Evolutionary conservation across 1,284 basidiomycete species (phyloP), one percentile per base, ranked within the genome.

Genomic region (Meira miltonrushii): DNA sequence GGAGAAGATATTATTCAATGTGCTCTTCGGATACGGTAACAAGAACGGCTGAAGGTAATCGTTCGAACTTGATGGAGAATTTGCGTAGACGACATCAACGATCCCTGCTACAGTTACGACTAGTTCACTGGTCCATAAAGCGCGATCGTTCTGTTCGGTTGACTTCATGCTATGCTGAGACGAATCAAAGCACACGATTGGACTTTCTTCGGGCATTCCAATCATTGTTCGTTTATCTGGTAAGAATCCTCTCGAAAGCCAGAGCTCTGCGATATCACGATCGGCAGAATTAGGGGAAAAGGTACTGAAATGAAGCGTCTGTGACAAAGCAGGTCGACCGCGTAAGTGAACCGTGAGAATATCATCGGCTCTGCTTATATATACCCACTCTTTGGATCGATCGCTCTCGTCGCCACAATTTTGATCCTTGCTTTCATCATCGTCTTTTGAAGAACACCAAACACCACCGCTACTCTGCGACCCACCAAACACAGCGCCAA

Each of bases 401-500:
- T 53, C 15, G 13, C 37, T n/a, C 7, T 48, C 46, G 23, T 48
- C 17, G 12, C 46, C 46, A 25, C 46, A 48, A n/a, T 48, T 23
- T 48, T 6, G 7, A 25, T 17, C 13, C 7, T 21, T 17, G 15
- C 19, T 43, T 15, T 21, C 19, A 2, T 21, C 46, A 9, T 48
- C 12, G 4, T 19, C 12, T 2, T n/a, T 7, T 48, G 46, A 17
- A 25, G 17, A n/a, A 21, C 46, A 48, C 46, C 46, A 48, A 21
- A 48, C 46, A 5, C 46, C 46, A 13, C 17, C 46, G 8, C 28
- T 33, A 48, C 25, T 23, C 25, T 48, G 46, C 19, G 39, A 19
- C 15, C 77, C 73, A 43, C 86, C 87, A 54, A 91, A 83, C 0
- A 86, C 86, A 6, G 87, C 87, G 77, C 88, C 89, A 59, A 94